Base-by-base conservation (phyloP, 768 basidiomycete species). In the Hygrophorus pudorinus region DNA sequence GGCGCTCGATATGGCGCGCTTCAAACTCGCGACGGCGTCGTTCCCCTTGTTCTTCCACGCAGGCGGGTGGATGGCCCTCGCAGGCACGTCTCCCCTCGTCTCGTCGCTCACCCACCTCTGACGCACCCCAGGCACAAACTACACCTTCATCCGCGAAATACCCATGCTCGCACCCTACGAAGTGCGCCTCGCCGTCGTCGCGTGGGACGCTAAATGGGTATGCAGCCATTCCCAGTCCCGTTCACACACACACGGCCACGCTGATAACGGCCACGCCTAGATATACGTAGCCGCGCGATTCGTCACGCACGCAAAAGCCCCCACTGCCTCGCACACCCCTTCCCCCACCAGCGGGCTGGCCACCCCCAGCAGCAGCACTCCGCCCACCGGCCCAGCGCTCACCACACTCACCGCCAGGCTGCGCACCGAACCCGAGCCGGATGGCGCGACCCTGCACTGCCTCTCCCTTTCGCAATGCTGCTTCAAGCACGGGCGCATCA, bases 191-290 rank as follows among this genome's bases (percentile, higher is more conserved):
- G 65, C 57, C 17, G 59, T 85, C 2, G 78, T 64, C 9, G 63
- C 71, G 4, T 88, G 85, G 85, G 84, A 85, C 42, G 62, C 78
- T 28, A 88, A 88, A 73, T 87, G 85, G 85, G 84, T 82, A 52
- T 37, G 76, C 61, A 14, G 9, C 42, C 33, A 28, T 33, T 32
- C 31, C 24, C 35, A 13, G 5, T 31, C 11, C 16, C 3, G 30
- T 12, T 33, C 3, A 14, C 7, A 8, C 5, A 5, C 24, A 16
- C 27, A 11, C 21, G 17, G 30, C 28, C 42, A 41, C 32, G 32
- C 41, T 32, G 38, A 7, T 8, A 28, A 1, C 17, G 6, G 5
- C 11, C 8, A 9, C n/a, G n/a, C n/a, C 8, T 18, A 85, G 84
- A 20, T 82, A n/a, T 85, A 78, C 56, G 24, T 81, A 39, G 59